These are phyloP conservation scores for Hamamelis virginiana DNA, from an alignment of 164 flowering plant genomes.

Conservation along the genomic window DNA sequence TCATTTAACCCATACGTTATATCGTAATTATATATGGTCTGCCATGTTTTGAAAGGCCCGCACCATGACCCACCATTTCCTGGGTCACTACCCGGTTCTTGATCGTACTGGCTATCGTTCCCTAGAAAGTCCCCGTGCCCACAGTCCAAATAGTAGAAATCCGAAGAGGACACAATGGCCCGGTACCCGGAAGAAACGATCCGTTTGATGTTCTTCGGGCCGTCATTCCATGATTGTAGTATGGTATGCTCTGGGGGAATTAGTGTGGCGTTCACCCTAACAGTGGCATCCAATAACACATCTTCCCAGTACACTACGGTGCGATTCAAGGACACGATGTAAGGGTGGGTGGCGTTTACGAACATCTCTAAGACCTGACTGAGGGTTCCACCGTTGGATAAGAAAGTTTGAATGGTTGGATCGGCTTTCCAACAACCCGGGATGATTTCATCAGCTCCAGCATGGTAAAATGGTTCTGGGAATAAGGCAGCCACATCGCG, in stretches of 20 bases:
- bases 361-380: constrained; percentile 69
- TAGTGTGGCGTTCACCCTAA: constrained; percentile 40
- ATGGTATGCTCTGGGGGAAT: constrained; percentile 61
- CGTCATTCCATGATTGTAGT: constrained; percentile 87
- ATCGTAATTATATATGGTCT: constrained; percentile 76
- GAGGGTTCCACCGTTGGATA: constrained; percentile 59
- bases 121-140: constrained; percentile 85
- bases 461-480: constrained; percentile 81
- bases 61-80: constrained; percentile 91
- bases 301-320: constrained; percentile 92
- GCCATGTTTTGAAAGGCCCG: constrained; percentile 94
- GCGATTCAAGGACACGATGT: constrained; percentile 58
- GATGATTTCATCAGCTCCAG: constrained; percentile 78
- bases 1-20: constrained; percentile 65
- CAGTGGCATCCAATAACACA: constrained; percentile 46
- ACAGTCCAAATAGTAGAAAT: constrained; percentile 87
- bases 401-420: constrained; percentile 44
- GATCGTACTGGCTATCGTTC: constrained; percentile 60
- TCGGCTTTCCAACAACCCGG: constrained; percentile 89
- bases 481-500: constrained; percentile 53
- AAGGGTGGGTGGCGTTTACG: constrained; percentile 63
- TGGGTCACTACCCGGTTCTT: constrained; percentile 23
- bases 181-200: constrained; percentile 73
- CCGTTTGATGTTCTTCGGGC: constrained; percentile 67
- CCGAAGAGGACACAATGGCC: constrained; percentile 74